Evolutionary conservation across 345 rosid genomes (phyloP).

Genomic region (Camelina sativa): DNA sequence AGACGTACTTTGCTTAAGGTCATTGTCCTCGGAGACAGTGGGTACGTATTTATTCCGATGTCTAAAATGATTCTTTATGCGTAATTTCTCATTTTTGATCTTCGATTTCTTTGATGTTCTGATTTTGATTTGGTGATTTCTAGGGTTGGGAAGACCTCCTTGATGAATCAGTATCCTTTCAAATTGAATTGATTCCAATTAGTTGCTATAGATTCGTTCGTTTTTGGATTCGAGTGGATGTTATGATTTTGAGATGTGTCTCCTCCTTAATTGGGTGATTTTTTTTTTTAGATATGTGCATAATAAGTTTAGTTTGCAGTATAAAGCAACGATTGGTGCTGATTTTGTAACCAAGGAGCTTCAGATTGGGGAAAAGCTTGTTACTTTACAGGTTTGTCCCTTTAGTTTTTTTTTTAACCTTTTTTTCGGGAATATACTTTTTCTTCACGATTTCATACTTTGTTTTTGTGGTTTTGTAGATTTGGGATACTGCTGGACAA

Average conservation of each 20-base stretch:
- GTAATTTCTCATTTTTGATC: neutral
- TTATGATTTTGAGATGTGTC: slow-evolving; percentile 10
- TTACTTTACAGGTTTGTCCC: slow-evolving; percentile 76
- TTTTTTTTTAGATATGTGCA: slow-evolving; percentile 62
- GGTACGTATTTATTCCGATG: slow-evolving; percentile 48
- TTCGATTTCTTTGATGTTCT: slow-evolving; percentile 7
- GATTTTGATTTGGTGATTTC: slow-evolving; percentile 37
- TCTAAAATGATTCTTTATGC: neutral
- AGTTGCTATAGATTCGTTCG: neutral
- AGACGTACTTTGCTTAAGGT: slow-evolving; percentile 97
- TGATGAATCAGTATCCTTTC: slow-evolving; percentile 99
- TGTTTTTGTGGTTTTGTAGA: slow-evolving; percentile 44
- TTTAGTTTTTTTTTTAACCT: neutral
- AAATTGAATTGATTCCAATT: neutral
- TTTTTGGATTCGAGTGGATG: neutral
- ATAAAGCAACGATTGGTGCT: slow-evolving; percentile 98
- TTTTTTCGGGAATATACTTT: neutral
- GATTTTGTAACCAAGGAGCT: slow-evolving; percentile 98
- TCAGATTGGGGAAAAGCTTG: slow-evolving; percentile 90
- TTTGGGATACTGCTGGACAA: slow-evolving; percentile 99
- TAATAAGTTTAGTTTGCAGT: slow-evolving; percentile 95
- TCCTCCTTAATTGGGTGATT: slow-evolving; percentile 36
- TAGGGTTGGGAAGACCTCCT: slow-evolving; percentile 99
- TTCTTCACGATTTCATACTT: neutral
- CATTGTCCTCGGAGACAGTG: slow-evolving; percentile 99